Evolutionary conservation across 805 yeast species (phyloP).

Genomic region (Kazachstania viticola): DNA sequence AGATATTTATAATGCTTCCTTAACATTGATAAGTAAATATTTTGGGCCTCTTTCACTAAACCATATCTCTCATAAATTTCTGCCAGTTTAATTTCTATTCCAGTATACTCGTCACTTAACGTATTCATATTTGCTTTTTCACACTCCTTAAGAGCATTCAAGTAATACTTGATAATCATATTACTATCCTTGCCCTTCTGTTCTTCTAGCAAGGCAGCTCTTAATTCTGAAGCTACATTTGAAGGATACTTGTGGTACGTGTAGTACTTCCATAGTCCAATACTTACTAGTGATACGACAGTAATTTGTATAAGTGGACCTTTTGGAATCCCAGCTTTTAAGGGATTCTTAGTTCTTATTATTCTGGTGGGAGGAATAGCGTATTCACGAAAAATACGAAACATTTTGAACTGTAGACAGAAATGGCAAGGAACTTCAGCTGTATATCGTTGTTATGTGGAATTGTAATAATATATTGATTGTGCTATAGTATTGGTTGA

Average conservation of each 20-base stretch:
- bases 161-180: slow-evolving; percentile 56
- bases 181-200: slow-evolving; percentile 42
- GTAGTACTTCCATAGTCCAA: slow-evolving; percentile 30
- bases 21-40: slow-evolving; percentile 52
- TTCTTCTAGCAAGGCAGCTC: slow-evolving; percentile 77
- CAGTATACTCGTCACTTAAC: slow-evolving; percentile 69
- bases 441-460: no score
- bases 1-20: slow-evolving; percentile 36
- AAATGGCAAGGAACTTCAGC: no score
- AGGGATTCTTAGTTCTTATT: no score
- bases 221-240: slow-evolving; percentile 60
- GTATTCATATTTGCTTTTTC: slow-evolving; percentile 39
- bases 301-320: background rate
- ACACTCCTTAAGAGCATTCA: slow-evolving; percentile 60
- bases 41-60: slow-evolving; percentile 49
- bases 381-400: no score
- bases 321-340: background rate
- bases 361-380: no score
- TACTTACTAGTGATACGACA: slow-evolving; percentile 16
- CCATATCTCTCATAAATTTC: slow-evolving; percentile 70
- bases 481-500: no score
- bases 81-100: slow-evolving; percentile 71
- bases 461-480: no score
- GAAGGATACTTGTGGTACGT: slow-evolving; percentile 38
- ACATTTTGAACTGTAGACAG: no score